Base-by-base conservation (phyloP, 306 rosid genomes). In the Casuarina cunninghamiana region DNA sequence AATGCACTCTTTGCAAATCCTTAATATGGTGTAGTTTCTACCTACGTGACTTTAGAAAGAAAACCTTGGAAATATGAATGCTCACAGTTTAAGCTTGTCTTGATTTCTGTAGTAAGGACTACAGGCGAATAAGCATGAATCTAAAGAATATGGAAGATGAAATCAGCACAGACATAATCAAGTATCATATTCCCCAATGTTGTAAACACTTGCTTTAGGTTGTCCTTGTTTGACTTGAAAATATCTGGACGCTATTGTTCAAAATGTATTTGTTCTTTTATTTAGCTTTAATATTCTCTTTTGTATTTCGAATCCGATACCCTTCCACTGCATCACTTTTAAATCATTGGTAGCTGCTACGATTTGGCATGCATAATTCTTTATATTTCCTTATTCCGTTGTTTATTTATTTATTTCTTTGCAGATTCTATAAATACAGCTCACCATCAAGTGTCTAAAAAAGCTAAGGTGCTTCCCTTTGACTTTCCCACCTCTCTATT, bases 351-450 rank as follows among this genome's bases (percentile, higher is more conserved):
- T 57, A 57, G 38, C 21, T 26, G 37, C 39, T 2, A 21, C 6
- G 63, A 10, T 19, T 57, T 26, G 9, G 3, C 65, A 58, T 26
- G 16, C 38, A 9, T 3, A 12, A 26, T 4, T 58, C 65, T 21
- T 6, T 54, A 6, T 4, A 17, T 19, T n/a, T 19, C 2, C 26
- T 9, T 53, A 4, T 13, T 53, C 17, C 5, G 6, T 16, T 15
- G 5, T 53, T 16, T 21, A 6, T 53, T 17, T 17, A 26, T 17
- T 16, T 16, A 6, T 21, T 5, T 39, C n/a, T 73, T 19, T 57
- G 85, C 85, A 84, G 88, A 75, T 75, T 50, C 73, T 60, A 21
- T 65, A 5, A n/a, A 69, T 42, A 71, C 65, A 48, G 44, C 57
- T 26, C 83, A 84, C 45, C 10, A 11, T 13, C 41, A 15, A 45